Evolutionary conservation across 2,329 filamentous ascomycete species (phyloP), one percentile per base, ranked within the genome.

Genomic region (Colletotrichum tamarilloi): DNA sequence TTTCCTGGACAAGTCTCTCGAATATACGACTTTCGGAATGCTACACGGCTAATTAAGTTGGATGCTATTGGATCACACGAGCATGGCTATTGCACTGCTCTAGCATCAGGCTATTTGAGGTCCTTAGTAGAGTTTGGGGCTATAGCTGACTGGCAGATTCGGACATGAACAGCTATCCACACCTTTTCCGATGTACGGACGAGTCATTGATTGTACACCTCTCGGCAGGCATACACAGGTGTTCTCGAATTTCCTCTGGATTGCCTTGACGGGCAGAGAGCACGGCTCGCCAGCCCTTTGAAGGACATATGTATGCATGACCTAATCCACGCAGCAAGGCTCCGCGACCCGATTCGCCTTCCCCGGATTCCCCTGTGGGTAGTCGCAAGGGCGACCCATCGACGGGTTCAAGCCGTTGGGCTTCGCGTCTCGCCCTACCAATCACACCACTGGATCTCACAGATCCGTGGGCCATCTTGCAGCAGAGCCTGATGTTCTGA

Each of bases 361-460:
- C 49, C 67, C 67, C 62, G 62, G 56, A 65, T 56, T 64, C 60
- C 60, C 67, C 67, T 71, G 67, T 62, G 56, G 24, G 5, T 24
- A 62, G 42, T 65, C 35, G 67, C 71, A 60, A 62, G 67, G 71
- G 35, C 49, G 12, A 70, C 62, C 71, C 56, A 19, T 70, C 35
- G 62, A 16, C 55, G 56, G 35, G 5, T 52, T 57, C 32, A 62
- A 64, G 55, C 67, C 22, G 32, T 52, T 58, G 35, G 26, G 19
- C 28, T 62, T 62, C 35, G 38, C 24, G 46, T 66, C 46, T 46
- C 30, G 11, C 4, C 16, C 35, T 66, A 28, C 46, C 60, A 57
- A 65, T 73, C 60, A 71, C 12, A 12, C 35, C 11, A 28, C 26
- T 49, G 14, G 28, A 71, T 62, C 46, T 6, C 24, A 14, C 14